Percentiles rank a stretch among this genome's conserved stretches.
Conservation (phyloP, 495 filamentous ascomycete genomes). For the Delitschia confertaspora region DNA sequence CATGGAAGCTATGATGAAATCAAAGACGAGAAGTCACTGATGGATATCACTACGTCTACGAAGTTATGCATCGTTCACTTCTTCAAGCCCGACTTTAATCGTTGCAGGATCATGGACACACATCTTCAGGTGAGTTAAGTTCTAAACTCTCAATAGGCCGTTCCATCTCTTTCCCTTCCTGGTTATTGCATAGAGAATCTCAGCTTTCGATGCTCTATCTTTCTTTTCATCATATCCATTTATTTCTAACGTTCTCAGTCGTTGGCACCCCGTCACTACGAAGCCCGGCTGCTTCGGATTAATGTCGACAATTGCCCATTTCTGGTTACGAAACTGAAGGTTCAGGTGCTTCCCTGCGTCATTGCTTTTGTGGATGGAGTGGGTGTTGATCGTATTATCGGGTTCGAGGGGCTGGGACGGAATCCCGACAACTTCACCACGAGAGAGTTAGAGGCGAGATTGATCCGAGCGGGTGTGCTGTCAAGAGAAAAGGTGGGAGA, state of each 20-base stretch:
- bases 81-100: slow-evolving; percentile 62
- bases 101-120: slow-evolving; percentile 61
- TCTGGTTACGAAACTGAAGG: slow-evolving; percentile 58
- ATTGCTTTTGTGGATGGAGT: slow-evolving; percentile 64
- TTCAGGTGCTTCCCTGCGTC: slow-evolving; percentile 66
- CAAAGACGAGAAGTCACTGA: slow-evolving; percentile 54
- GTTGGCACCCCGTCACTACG: slow-evolving; percentile 56
- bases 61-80: slow-evolving; percentile 66
- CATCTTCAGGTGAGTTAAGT: slow-evolving; percentile 46
- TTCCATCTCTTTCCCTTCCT: neutral
- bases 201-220: neutral
- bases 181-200: neutral
- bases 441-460: slow-evolving; percentile 52
- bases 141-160: neutral
- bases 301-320: slow-evolving; percentile 68
- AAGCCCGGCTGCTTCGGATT: slow-evolving; percentile 59
- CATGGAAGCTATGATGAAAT: slow-evolving; percentile 50
- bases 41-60: slow-evolving; percentile 60
- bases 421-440: slow-evolving; percentile 54
- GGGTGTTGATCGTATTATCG: slow-evolving; percentile 57
- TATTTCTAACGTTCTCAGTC: slow-evolving; percentile 21
- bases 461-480: slow-evolving; percentile 52
- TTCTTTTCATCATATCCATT: slow-evolving; percentile 22
- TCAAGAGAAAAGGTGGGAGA: slow-evolving; percentile 44
- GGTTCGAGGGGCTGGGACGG: slow-evolving; percentile 63